phyloP scores from a whole-genome alignment of 2,329 filamentous ascomycete species.

The Aspergillus unguis region DNA sequence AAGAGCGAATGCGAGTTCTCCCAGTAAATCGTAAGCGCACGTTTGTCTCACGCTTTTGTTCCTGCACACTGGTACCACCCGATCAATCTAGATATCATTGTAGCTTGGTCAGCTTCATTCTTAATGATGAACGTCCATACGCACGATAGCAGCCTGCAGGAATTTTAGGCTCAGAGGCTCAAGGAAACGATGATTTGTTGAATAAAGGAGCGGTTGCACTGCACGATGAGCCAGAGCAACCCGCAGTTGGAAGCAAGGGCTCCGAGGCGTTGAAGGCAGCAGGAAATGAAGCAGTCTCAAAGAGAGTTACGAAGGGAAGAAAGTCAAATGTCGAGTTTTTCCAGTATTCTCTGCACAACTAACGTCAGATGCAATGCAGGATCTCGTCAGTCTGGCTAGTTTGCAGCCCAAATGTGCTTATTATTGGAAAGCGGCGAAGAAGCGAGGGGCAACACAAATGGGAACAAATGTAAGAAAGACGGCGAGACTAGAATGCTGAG shows the following conservation, averaged over 20 bases:
- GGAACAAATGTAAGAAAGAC: slow-evolving; percentile 8
- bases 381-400: slow-evolving; percentile 2
- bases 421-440: slow-evolving; percentile 5
- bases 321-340: neutral
- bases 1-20: slow-evolving; percentile 11
- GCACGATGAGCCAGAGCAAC: neutral
- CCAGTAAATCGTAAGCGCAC: slow-evolving; percentile 16
- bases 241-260: neutral
- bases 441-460: slow-evolving; percentile 9
- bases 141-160: neutral
- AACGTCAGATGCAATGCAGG: slow-evolving; percentile 9
- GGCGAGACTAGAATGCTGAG: slow-evolving; percentile 5
- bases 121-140: neutral
- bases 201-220: neutral
- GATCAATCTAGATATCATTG: slow-evolving; percentile 14
- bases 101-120: neutral
- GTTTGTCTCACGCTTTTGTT: slow-evolving; percentile 16
- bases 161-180: neutral
- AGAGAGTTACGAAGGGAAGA: neutral
- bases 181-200: neutral
- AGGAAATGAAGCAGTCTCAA: neutral
- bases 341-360: neutral
- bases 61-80: slow-evolving; percentile 15
- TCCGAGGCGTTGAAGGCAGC: neutral
- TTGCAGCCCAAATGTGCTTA: slow-evolving; percentile 14